Conservation (phyloP, 345 rosid genomes). For the Excoecaria cochinchinensis region DNA sequence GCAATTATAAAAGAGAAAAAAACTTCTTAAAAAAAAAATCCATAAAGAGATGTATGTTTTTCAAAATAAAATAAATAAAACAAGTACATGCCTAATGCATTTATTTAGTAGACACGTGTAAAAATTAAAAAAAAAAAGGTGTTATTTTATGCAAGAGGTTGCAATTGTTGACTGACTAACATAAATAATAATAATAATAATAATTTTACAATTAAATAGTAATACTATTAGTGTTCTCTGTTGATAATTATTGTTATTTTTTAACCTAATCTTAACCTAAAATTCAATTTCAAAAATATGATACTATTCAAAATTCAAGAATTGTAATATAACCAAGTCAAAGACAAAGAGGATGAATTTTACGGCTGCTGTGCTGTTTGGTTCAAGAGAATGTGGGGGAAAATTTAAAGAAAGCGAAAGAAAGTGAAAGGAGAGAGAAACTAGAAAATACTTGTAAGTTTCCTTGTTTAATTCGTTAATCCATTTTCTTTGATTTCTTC, state of each 20-base stretch:
- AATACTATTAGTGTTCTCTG: no score
- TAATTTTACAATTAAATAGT: no score
- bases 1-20: not conserved
- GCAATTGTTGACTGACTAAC: no score
- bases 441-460: no score
- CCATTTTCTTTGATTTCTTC: not conserved
- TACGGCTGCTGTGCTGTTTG: not conserved
- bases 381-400: not conserved
- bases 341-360: not conserved
- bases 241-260: no score
- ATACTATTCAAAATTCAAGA: not conserved
- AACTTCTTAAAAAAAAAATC: not conserved
- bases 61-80: no score
- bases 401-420: not conserved
- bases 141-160: no score
- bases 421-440: not conserved
- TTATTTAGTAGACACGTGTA: no score
- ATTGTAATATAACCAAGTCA: not conserved
- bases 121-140: no score
- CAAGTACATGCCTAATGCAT: no score
- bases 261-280: not conserved
- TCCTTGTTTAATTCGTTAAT: not conserved
- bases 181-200: no score
- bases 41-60: not conserved
- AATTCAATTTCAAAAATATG: not conserved